Conservation (phyloP, 805 yeast genomes). For the Candida glaebosa region DNA sequence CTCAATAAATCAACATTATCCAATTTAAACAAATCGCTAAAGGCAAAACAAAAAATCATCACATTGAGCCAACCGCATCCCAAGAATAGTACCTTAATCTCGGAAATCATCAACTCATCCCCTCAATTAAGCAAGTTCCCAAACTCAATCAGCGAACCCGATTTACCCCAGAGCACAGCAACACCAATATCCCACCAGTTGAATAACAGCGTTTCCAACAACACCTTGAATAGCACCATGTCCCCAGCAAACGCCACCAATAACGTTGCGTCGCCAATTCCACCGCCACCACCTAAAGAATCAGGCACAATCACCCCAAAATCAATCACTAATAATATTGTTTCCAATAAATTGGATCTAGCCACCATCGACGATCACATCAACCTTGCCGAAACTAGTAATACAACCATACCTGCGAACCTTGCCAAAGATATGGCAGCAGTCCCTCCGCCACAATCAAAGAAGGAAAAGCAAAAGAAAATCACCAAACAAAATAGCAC, state of each 20-base stretch:
- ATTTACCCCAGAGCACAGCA: neutral
- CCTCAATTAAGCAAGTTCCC: conserved; percentile 25
- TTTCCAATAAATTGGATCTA: neutral
- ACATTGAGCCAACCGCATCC: conserved; percentile 34
- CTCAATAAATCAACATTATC: conserved; percentile 32
- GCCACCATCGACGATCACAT: neutral
- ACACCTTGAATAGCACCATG: neutral
- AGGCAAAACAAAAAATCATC: conserved; percentile 41
- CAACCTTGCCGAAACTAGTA: conserved; percentile 3
- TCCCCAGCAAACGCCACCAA: conserved; percentile 1
- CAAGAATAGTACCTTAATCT: conserved; percentile 30
- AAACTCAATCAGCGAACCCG: conserved; percentile 5
- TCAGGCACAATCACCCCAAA: conserved; percentile 4
- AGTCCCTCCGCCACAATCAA: conserved; percentile 2
- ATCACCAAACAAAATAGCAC: conserved; percentile 55
- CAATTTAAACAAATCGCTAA: conserved; percentile 39
- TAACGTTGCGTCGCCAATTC: conserved; percentile 1
- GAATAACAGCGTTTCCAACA: neutral
- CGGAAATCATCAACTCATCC: conserved; percentile 34
- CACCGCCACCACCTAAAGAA: conserved; percentile 2
- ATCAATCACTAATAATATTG: neutral
- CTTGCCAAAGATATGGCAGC: neutral
- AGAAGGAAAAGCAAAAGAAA: conserved; percentile 23
- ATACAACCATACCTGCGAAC: neutral
- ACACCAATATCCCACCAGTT: conserved; percentile 3